Evolutionary conservation across 1,284 basidiomycete genomes (phyloP), one percentile per base, ranked within the genome.

Genomic region (Fomitiporia mediterranea): DNA sequence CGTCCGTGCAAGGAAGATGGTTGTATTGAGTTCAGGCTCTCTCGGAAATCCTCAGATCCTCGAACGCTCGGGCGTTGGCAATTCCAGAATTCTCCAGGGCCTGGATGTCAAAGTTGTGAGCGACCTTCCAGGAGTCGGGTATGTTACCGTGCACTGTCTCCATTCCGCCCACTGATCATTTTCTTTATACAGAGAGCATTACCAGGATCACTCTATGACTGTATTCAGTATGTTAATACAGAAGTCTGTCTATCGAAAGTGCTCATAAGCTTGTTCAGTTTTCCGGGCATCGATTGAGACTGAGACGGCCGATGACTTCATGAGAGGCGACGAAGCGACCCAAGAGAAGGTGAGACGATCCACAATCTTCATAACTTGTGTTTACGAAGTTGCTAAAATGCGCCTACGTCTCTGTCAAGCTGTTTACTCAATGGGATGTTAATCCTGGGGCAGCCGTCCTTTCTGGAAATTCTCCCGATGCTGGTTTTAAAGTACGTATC

Each of bases 121-220:
- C 62, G 83, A 88, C 63, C 74, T 87, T 56, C 83, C 84, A 15
- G 83, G 85, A 49, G 85, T 87, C 55, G 84, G 83, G 81, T 82
- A 66, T 37, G 81, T 69, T 17, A 42, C 43, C 37, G 30, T 48
- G 46, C 39, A 15, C 17, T 40, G 42, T 32, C 34, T 9, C 15
- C 17, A 2, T 44, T 46, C 17, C 23, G 30, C 38, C 43, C 30
- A 17, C 52, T 47, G 5, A 37, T 32, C 40, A n/a, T n/a, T n/a
- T n/a, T n/a, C n/a, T 34, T 17, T 44, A 37, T 28, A 37, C 56
- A 82, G 83, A 32, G 83, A 86, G 67, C 71, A 86, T 68, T 87
- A 86, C 67, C 82, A 86, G 66, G 85, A 86, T 63, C 85, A 87
- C 65, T 86, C 86, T 66, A 86, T n/a, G n/a, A n/a, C n/a, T n/a